Percentiles rank a stretch among this genome's conserved stretches.
Conservation (phyloP, 495 filamentous ascomycete genomes). For the Daldinia caldariorum region DNA sequence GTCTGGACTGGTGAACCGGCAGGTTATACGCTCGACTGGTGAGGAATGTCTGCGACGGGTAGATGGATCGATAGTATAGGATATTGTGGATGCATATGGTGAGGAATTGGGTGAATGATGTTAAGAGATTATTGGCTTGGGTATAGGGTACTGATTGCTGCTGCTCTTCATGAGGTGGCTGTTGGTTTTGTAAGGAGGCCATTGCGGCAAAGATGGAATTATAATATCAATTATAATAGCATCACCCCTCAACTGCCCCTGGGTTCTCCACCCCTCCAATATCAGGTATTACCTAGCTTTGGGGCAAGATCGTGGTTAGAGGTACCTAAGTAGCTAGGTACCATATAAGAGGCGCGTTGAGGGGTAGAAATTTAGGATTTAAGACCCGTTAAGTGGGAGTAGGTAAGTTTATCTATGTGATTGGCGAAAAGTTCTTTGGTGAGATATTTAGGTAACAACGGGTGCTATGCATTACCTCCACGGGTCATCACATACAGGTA, state of each 20-base stretch:
- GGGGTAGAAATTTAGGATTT: slow-evolving; percentile 18
- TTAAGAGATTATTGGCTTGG: slow-evolving; percentile 59
- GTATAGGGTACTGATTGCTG: slow-evolving; percentile 44
- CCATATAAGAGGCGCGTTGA: slow-evolving; percentile 26
- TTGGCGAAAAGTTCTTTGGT: not conserved
- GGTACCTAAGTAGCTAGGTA: not conserved
- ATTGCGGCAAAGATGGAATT: not conserved
- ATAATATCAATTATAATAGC: not conserved
- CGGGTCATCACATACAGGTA: not conserved
- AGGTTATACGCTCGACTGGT: slow-evolving; percentile 86
- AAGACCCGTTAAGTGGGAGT: slow-evolving; percentile 30
- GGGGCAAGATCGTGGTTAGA: not conserved
- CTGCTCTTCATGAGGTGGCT: slow-evolving; percentile 17
- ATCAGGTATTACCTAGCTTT: not conserved
- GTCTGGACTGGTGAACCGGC: slow-evolving; percentile 86
- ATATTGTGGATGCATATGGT: slow-evolving; percentile 92
- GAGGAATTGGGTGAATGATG: slow-evolving; percentile 79
- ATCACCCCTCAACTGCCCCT: not conserved
- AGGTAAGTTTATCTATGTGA: not conserved
- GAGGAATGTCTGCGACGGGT: slow-evolving; percentile 83
- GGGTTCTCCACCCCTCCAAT: no score
- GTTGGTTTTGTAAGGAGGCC: slow-evolving; percentile 13
- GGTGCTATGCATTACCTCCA: not conserved
- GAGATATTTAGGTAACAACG: slow-evolving; percentile 2
- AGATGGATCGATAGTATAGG: slow-evolving; percentile 85